Percentiles rank a stretch among this genome's conserved stretches.
phyloP scores from a whole-genome alignment of 2,329 filamentous ascomycete genomes.

The Fusarium nygamai region DNA sequence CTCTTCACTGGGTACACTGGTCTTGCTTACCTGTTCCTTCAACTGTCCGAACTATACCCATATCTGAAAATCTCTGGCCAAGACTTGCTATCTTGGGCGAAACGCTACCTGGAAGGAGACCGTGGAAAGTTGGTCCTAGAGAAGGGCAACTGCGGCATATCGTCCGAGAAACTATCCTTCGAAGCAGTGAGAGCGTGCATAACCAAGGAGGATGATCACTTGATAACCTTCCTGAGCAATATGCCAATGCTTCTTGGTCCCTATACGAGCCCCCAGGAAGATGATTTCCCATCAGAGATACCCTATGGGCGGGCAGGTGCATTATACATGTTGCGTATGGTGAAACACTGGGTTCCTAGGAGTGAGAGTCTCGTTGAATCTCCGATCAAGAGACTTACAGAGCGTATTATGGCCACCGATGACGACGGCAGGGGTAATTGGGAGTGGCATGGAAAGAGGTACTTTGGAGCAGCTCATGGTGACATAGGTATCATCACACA shows the following conservation, averaged over 20 bases:
- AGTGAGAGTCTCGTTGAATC: slow-evolving; percentile 60
- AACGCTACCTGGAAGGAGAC: slow-evolving; percentile 57
- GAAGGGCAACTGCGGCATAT: slow-evolving; percentile 59
- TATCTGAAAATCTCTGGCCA: slow-evolving; percentile 55
- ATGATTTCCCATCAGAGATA: slow-evolving; percentile 66
- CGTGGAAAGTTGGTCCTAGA: slow-evolving; percentile 49
- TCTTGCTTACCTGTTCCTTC: slow-evolving; percentile 65
- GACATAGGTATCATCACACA: slow-evolving; percentile 77
- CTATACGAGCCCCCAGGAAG: slow-evolving; percentile 42
- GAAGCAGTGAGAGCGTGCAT: slow-evolving; percentile 58
- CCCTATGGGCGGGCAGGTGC: slow-evolving; percentile 74
- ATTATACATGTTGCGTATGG: slow-evolving; percentile 73
- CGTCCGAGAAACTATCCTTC: slow-evolving; percentile 59
- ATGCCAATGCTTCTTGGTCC: slow-evolving; percentile 48
- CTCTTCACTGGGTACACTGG: slow-evolving; percentile 65
- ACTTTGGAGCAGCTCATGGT: slow-evolving; percentile 74
- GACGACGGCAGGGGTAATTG: slow-evolving; percentile 58
- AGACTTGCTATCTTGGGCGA: slow-evolving; percentile 56
- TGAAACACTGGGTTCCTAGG: slow-evolving; percentile 65
- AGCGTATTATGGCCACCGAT: slow-evolving; percentile 65
- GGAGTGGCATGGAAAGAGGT: slow-evolving; percentile 71
- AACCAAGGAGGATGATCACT: slow-evolving; percentile 50
- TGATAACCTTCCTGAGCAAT: slow-evolving; percentile 53
- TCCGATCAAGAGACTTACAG: slow-evolving; percentile 65
- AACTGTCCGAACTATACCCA: slow-evolving; percentile 56